Evolutionary conservation across 2,329 filamentous ascomycete genomes (phyloP), one percentile per base, ranked within the genome.

Genomic region (Cercospora sp.): DNA sequence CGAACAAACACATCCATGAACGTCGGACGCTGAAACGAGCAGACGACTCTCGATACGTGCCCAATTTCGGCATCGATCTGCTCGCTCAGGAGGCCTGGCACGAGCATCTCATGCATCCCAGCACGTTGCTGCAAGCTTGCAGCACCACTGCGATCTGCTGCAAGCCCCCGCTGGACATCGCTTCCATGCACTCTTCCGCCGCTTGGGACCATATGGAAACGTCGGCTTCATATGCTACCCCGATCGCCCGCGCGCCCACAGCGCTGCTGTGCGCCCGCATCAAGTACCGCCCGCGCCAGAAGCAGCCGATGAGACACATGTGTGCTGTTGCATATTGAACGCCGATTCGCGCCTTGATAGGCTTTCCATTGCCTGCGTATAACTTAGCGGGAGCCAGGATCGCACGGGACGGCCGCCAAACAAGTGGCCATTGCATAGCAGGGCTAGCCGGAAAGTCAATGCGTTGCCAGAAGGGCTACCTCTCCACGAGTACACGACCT

Each of bases 41-140:
- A 13, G 61, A 12, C 26, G 26, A 42, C 36, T 42, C 36, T 42
- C 28, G 13, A 30, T 33, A 45, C 48, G 28, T 36, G 45, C 53
- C 61, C 67, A 69, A 71, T 68, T 65, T 68, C 67, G 69, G 69
- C 60, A 67, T 51, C 60, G 60, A 69, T 66, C 65, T 60, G 66
- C 57, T 66, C 51, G 65, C 57, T 69, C 67, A 69, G 64, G 61
- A 67, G 67, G 42, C 23, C 28, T 33, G 55, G 67, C 63, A 62
- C 65, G 65, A 67, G 69, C 67, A 64, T n/a, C 48, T 55, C 28
- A 28, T 53, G 60, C 63, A 68, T 64, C 65, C 69, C 61, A 65
- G 66, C 67, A 66, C 63, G 67, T 68, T 66, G 63, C 60, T 63
- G 67, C 67, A 65, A 71, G 67, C 69, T 67, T 48, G 42, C 42